These are phyloP conservation scores for Grosmannia clavigera DNA, from an alignment of 2,329 filamentous ascomycete genomes.

Conservation along the genomic window DNA sequence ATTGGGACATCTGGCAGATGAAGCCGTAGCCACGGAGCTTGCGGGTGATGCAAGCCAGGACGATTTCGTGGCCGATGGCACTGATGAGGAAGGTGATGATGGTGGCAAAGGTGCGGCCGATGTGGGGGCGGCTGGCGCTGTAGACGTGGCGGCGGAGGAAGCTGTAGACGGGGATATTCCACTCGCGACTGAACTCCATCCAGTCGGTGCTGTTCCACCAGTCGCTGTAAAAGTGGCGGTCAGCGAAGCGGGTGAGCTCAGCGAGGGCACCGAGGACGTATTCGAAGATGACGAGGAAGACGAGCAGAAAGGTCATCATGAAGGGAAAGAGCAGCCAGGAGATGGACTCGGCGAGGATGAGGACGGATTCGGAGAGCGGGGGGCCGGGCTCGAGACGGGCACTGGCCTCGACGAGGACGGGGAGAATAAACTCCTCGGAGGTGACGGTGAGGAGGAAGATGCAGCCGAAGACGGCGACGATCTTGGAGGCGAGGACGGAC, in stretches of 20 bases:
- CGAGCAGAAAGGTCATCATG: constrained; percentile 88
- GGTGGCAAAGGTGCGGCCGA: constrained; percentile 68
- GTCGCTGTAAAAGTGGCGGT: constrained; percentile 82
- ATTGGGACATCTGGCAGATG: constrained; percentile 87
- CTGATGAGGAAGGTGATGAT: constrained; percentile 85
- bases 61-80: constrained; percentile 81
- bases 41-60: constrained; percentile 97
- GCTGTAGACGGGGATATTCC: constrained; percentile 95
- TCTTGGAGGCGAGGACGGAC: constrained; percentile 44
- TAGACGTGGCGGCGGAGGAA: constrained; percentile 95
- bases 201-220: constrained; percentile 74
- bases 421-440: constrained; percentile 90
- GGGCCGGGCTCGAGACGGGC: constrained; percentile 32
- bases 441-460: constrained; percentile 89
- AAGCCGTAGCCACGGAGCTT: constrained; percentile 93
- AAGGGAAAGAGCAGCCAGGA: constrained; percentile 91
- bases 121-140: constrained; percentile 61
- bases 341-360: constrained; percentile 82
- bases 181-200: constrained; percentile 92
- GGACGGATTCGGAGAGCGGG: constrained; percentile 49
- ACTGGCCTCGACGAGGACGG: constrained; percentile 65
- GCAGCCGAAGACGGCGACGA: constrained; percentile 83
- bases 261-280: constrained; percentile 91
- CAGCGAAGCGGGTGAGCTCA: constrained; percentile 85
- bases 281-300: constrained; percentile 97